Percentiles rank a stretch among this genome's conserved stretches.
These are phyloP conservation scores for Tubosaeta brunneosetosa DNA, from an alignment of 768 basidiomycete genomes.

Conservation along the genomic window DNA sequence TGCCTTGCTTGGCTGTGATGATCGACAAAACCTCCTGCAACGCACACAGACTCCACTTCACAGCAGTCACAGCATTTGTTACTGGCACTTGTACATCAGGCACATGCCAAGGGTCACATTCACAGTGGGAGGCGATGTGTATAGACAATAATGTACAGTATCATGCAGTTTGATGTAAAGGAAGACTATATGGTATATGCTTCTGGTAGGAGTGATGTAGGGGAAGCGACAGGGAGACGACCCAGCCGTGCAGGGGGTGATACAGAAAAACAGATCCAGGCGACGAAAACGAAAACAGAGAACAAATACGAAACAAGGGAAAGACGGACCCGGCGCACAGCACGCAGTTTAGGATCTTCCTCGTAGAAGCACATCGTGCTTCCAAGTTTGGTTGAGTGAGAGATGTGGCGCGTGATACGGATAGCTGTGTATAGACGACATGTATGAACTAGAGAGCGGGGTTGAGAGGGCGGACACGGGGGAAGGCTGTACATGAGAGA, in stretches of 20 bases:
- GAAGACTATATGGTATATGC: conserved; percentile 29
- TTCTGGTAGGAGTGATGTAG: conserved; percentile 26
- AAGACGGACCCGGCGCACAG: conserved; percentile 5
- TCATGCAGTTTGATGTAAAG: conserved; percentile 22
- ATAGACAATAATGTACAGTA: conserved; percentile 33
- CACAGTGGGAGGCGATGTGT: conserved; percentile 10
- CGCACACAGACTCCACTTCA: not conserved
- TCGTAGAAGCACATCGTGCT: conserved; percentile 41
- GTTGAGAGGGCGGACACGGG: conserved; percentile 30
- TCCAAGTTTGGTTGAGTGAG: conserved; percentile 43
- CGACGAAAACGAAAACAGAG: conserved; percentile 9
- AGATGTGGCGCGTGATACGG: conserved; percentile 36
- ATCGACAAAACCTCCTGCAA: conserved; percentile 11
- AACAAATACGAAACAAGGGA: conserved; percentile 1
- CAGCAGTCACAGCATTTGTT: too few relatives aligned
- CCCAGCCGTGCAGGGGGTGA: conserved; percentile 8
- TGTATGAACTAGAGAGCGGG: conserved; percentile 34
- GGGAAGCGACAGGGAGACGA: conserved; percentile 2
- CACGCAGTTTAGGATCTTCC: conserved; percentile 22
- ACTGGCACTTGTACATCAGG: conserved; percentile 21
- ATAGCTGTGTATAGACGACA: conserved; percentile 39
- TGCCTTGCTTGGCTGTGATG: conserved; percentile 19
- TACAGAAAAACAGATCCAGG: conserved; percentile 23
- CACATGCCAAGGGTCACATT: conserved; percentile 14
- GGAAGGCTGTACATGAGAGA: conserved; percentile 30